Conservation (phyloP, 2,329 filamentous ascomycete genomes). For the Alternaria sp. region DNA sequence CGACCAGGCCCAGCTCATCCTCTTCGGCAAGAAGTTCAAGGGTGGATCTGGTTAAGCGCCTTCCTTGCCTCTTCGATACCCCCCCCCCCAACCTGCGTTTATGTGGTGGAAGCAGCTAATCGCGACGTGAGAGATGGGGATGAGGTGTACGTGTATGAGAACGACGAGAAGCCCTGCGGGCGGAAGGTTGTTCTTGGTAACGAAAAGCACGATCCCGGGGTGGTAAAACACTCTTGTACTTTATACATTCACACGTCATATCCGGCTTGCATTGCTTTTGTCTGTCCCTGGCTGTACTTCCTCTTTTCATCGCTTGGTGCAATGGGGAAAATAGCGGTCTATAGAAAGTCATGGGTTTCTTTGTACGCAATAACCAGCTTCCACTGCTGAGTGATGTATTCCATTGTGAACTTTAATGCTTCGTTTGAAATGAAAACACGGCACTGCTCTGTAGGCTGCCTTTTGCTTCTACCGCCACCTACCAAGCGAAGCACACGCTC, state of each 20-base stretch:
- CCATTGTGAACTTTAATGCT: not conserved
- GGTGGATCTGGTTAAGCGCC: slow-evolving; percentile 57
- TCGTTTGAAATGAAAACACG: too few species aligned
- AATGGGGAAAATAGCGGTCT: slow-evolving; percentile 50
- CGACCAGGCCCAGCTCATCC: slow-evolving; percentile 97
- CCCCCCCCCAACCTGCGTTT: slow-evolving; percentile 42
- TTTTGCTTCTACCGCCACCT: not conserved
- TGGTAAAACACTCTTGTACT: slow-evolving; percentile 55
- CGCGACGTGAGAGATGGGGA: slow-evolving; percentile 39
- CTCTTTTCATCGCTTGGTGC: slow-evolving; percentile 49
- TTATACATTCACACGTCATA: slow-evolving; percentile 53
- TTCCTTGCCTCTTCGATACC: slow-evolving; percentile 47
- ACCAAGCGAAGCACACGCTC: not conserved
- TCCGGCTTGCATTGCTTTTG: slow-evolving; percentile 52
- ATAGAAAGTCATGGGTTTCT: slow-evolving; percentile 50
- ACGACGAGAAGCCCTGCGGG: slow-evolving; percentile 49
- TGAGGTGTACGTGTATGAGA: slow-evolving; percentile 47
- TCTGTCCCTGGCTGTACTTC: slow-evolving; percentile 48
- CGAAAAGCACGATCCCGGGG: slow-evolving; percentile 52
- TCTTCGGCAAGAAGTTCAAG: slow-evolving; percentile 99
- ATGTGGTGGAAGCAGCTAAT: slow-evolving; percentile 50
- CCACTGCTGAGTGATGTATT: slow-evolving; percentile 9
- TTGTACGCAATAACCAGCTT: slow-evolving; percentile 24
- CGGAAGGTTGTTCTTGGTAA: slow-evolving; percentile 56
- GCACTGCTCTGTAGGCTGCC: not conserved